Percentiles rank a stretch among this genome's conserved stretches.
phyloP scores from a whole-genome alignment of 768 basidiomycete genomes.

The Panellus pusillus region DNA sequence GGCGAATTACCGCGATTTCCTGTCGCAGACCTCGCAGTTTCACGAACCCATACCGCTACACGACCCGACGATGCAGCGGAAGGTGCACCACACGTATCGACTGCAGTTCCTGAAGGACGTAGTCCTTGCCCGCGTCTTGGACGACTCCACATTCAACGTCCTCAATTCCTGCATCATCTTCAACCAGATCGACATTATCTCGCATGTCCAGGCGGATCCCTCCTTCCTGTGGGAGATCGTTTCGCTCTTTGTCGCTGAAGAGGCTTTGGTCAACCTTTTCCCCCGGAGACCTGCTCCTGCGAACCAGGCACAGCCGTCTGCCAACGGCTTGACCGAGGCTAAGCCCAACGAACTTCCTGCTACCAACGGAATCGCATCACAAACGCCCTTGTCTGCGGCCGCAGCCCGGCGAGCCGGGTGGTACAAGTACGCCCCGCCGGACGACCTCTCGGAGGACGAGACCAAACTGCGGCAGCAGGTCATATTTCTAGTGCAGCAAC shows the following conservation, averaged over 20 bases:
- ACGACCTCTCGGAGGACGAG: constrained; percentile 55
- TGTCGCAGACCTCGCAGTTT: constrained; percentile 78
- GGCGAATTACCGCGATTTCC: constrained; percentile 95
- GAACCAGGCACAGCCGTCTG: constrained; percentile 13
- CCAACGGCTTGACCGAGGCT: constrained; percentile 39
- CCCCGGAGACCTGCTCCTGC: constrained; percentile 32
- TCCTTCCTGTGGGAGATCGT: constrained; percentile 79
- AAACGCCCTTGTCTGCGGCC: constrained; percentile 26
- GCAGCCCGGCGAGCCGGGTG: constrained; percentile 27
- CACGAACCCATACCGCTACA: constrained; percentile 86
- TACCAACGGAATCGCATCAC: constrained; percentile 12
- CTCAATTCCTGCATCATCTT: constrained; percentile 97
- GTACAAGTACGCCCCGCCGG: constrained; percentile 60
- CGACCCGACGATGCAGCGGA: constrained; percentile 72
- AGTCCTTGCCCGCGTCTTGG: constrained; percentile 89
- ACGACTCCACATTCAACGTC: constrained; percentile 96
- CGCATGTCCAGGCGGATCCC: constrained; percentile 78
- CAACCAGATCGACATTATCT: constrained; percentile 98
- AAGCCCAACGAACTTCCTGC: constrained; percentile 36
- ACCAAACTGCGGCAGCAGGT: constrained; percentile 69
- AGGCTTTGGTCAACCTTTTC: constrained; percentile 49
- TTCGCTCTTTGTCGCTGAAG: constrained; percentile 70
- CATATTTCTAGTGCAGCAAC: constrained; percentile 85
- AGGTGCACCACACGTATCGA: constrained; percentile 97
- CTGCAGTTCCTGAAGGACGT: constrained; percentile 98